Evolutionary conservation across 257 asterid genomes (phyloP).

Genomic region (Knoxia roxburghii): DNA sequence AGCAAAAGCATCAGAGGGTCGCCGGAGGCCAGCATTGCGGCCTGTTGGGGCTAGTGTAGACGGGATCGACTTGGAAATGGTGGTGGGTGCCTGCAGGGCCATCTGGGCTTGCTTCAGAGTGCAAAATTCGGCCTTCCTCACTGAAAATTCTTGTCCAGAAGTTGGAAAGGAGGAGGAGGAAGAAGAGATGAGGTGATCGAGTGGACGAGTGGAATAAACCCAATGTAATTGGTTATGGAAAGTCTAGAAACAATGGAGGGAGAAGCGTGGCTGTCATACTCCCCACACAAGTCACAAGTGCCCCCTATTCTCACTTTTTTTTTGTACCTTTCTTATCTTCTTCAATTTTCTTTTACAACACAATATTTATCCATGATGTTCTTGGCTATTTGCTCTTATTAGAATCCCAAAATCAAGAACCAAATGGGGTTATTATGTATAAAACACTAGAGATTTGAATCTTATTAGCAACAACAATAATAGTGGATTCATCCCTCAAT

Average conservation of each 20-base stretch:
- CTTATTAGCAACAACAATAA: too few relatives aligned
- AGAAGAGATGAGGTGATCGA: slow-evolving; percentile 16
- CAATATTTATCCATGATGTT: too few relatives aligned
- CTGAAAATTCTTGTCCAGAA: neutral
- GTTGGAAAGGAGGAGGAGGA: neutral
- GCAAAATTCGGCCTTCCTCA: too few relatives aligned
- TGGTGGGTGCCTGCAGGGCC: slow-evolving; percentile 52
- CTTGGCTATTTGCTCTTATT: too few relatives aligned
- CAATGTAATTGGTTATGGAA: slow-evolving; percentile 19
- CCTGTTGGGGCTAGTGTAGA: slow-evolving; percentile 30
- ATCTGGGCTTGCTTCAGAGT: slow-evolving; percentile 26
- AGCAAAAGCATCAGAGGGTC: slow-evolving; percentile 34
- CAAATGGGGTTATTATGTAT: too few relatives aligned
- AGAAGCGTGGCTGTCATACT: slow-evolving; percentile 64
- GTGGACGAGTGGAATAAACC: slow-evolving; percentile 23
- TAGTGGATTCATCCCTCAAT: too few relatives aligned
- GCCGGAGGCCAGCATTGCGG: slow-evolving; percentile 46
- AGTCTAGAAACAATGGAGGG: slow-evolving; percentile 2
- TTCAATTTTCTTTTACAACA: neutral
- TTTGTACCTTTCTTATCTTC: slow-evolving; percentile 22
- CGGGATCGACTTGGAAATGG: slow-evolving; percentile 28
- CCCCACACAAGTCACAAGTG: slow-evolving; percentile 34
- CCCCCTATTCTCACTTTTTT: slow-evolving; percentile 16
- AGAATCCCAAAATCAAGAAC: too few relatives aligned
- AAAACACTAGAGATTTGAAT: too few relatives aligned